Conservation (phyloP, 1,284 basidiomycete genomes). For the Farysia itapuensis region DNA sequence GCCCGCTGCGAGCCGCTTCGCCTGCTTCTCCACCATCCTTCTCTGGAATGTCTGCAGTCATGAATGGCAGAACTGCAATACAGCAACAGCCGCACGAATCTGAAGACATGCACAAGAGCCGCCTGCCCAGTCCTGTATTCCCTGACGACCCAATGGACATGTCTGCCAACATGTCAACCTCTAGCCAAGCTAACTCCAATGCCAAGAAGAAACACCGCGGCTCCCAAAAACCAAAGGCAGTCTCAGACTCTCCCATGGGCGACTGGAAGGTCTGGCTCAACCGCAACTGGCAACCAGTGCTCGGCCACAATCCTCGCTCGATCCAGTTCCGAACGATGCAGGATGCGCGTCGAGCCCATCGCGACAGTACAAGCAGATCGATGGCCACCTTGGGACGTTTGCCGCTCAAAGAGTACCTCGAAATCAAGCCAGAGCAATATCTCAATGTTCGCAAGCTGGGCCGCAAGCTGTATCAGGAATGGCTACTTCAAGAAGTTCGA, state of each 20-base stretch:
- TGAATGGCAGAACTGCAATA: slow-evolving; percentile 15
- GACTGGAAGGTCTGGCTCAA: slow-evolving; percentile 41
- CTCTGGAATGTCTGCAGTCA: too few relatives aligned
- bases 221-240: slow-evolving; percentile 21
- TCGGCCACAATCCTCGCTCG: slow-evolving; percentile 18
- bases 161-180: slow-evolving; percentile 9
- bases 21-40: slow-evolving; percentile 6
- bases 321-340: slow-evolving; percentile 41
- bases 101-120: slow-evolving; percentile 21
- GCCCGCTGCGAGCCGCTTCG: slow-evolving; percentile 22
- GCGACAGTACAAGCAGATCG: slow-evolving; percentile 33
- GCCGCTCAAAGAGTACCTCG: slow-evolving; percentile 43
- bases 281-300: slow-evolving; percentile 24
- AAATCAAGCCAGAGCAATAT: slow-evolving; percentile 42
- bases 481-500: slow-evolving; percentile 40
- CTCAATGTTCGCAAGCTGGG: slow-evolving; percentile 40
- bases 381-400: slow-evolving; percentile 43
- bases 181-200: slow-evolving; percentile 1
- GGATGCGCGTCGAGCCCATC: slow-evolving; percentile 26
- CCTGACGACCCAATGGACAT: slow-evolving; percentile 32
- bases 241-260: slow-evolving; percentile 19
- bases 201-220: background rate
- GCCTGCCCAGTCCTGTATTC: slow-evolving; percentile 34
- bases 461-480: slow-evolving; percentile 41
- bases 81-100: slow-evolving; percentile 10